phyloP scores from a whole-genome alignment of 2,329 filamentous ascomycete genomes.

The Pseudocercospora cruenta region DNA sequence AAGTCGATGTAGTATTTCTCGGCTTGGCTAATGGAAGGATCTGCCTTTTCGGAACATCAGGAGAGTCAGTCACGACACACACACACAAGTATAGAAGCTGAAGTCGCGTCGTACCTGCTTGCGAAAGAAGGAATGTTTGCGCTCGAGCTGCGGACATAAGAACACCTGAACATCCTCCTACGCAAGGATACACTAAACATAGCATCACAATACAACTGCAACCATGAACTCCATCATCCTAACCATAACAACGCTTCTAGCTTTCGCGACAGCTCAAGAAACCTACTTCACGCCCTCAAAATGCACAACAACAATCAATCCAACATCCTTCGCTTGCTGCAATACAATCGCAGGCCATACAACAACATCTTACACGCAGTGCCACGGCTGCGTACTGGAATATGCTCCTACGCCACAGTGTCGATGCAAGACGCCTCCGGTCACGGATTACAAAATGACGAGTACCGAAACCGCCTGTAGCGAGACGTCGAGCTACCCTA shows the following conservation, averaged over 20 bases:
- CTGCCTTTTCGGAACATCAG: neutral
- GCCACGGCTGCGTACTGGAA: conserved; percentile 13
- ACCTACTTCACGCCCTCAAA: neutral
- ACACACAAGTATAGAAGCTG: neutral
- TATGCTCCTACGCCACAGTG: conserved; percentile 16
- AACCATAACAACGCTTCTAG: no score
- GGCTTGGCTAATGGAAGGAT: neutral
- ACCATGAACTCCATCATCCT: neutral
- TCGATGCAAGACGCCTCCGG: conserved; percentile 13
- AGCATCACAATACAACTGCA: neutral
- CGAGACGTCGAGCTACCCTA: neutral
- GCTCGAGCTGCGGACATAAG: neutral
- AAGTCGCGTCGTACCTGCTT: neutral
- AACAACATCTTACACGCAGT: conserved; percentile 19
- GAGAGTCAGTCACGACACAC: conserved; percentile 5
- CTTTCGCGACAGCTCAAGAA: no score
- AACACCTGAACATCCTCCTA: neutral
- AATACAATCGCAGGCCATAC: conserved; percentile 18
- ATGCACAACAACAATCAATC: conserved; percentile 19
- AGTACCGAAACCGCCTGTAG: conserved; percentile 17
- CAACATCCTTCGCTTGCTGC: conserved; percentile 25
- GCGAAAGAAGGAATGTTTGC: neutral
- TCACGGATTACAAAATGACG: conserved; percentile 11
- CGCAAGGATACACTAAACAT: neutral
- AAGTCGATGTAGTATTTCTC: conserved; percentile 1